Conservation (phyloP, 2,329 filamentous ascomycete species). For the Aspergillus ochraceus region DNA sequence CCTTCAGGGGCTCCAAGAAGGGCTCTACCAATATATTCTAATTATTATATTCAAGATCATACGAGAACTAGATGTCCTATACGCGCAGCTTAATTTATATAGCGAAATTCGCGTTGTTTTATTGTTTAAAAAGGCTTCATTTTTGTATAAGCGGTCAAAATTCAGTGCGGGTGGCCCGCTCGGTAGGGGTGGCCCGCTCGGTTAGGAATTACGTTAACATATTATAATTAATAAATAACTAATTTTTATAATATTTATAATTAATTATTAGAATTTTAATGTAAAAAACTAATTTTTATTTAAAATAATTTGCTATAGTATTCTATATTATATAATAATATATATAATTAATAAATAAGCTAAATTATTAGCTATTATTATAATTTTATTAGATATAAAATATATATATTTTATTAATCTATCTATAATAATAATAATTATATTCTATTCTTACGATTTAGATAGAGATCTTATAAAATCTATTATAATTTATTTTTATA, state of each 20-base stretch:
- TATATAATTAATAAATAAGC: not conserved
- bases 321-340: not conserved
- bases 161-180: no score
- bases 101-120: no score
- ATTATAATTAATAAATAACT: not conserved
- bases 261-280: constrained; percentile 1
- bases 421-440: not conserved
- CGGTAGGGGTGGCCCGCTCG: no score
- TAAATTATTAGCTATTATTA: not conserved
- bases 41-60: constrained; percentile 1
- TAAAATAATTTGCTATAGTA: not conserved
- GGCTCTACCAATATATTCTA: not conserved
- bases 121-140: no score
- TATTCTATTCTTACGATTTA: no score
- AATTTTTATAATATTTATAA: not conserved
- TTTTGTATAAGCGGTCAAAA: no score
- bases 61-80: not conserved
- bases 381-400: not conserved
- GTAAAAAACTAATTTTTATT: constrained; percentile 5
- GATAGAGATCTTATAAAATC: no score
- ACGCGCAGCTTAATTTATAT: no score
- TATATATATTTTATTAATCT: no score
- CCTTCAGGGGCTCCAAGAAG: no score
- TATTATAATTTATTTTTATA: not conserved
- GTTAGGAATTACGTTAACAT: no score